Evolutionary conservation across 2,329 filamentous ascomycete genomes (phyloP).

Genomic region (Pseudopithomyces maydicus): DNA sequence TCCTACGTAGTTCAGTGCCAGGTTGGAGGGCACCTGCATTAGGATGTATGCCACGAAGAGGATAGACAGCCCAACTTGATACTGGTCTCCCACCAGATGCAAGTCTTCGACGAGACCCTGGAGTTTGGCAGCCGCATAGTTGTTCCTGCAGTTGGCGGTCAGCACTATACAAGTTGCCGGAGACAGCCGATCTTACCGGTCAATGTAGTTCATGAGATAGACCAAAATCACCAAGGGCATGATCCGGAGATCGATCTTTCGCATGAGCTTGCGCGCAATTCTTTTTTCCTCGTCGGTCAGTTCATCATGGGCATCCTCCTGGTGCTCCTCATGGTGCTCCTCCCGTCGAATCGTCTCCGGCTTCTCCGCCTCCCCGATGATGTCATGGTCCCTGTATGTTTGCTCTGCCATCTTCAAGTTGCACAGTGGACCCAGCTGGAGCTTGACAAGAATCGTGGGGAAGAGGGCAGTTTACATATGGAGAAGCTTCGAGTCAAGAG

Average conservation of each 20-base stretch:
- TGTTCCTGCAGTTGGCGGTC: slow-evolving; percentile 18
- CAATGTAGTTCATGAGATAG: slow-evolving; percentile 27
- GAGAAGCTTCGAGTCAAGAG: neutral
- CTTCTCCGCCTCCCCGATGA: slow-evolving; percentile 19
- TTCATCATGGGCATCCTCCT: slow-evolving; percentile 18
- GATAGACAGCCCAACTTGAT: slow-evolving; percentile 22
- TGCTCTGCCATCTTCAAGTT: slow-evolving; percentile 10
- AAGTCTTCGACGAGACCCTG: slow-evolving; percentile 23
- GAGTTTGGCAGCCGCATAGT: slow-evolving; percentile 23
- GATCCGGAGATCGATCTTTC: slow-evolving; percentile 23
- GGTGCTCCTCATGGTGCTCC: slow-evolving; percentile 17
- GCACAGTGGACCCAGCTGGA: neutral
- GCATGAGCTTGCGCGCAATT: slow-evolving; percentile 21
- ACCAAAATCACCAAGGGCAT: slow-evolving; percentile 26
- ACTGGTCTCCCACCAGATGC: slow-evolving; percentile 20
- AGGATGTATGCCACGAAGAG: slow-evolving; percentile 26
- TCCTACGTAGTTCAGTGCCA: slow-evolving; percentile 57
- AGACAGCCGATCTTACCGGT: slow-evolving; percentile 12
- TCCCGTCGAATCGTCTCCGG: slow-evolving; percentile 15
- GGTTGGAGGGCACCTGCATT: slow-evolving; percentile 59
- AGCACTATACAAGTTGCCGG: neutral
- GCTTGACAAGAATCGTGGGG: neutral
- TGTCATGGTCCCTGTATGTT: slow-evolving; percentile 8
- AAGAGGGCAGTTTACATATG: neutral
- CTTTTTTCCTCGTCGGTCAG: slow-evolving; percentile 24